Percentiles rank a stretch among this genome's conserved stretches.
These are phyloP conservation scores for Chrysanthemum seticuspe DNA, from an alignment of 129 eudicot genomes.

Conservation along the genomic window DNA sequence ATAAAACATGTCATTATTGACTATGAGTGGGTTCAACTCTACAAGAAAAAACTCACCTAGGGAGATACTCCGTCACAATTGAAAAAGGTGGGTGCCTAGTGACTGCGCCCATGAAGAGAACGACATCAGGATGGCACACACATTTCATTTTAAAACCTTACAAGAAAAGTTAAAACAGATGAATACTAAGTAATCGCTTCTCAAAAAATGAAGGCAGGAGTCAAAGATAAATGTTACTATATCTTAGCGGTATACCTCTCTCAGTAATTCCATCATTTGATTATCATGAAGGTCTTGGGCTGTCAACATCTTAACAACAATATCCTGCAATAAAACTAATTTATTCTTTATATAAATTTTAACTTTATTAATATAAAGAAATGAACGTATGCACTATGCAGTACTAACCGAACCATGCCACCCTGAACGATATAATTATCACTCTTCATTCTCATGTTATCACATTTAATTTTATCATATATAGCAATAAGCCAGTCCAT, in stretches of 20 bases:
- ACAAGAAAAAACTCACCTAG: constrained; percentile 45
- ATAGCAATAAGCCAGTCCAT: constrained; percentile 99
- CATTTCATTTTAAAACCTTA: constrained; percentile 95
- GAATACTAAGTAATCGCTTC: not conserved
- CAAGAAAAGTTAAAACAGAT: constrained; percentile 1
- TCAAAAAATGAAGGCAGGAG: not conserved
- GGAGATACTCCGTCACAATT: constrained; percentile 87
- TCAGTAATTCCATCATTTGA: constrained; percentile 75
- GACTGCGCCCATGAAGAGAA: constrained; percentile 98
- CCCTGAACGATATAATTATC: constrained; percentile 61
- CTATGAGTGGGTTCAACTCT: no score
- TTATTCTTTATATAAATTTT: not conserved
- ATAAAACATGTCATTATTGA: not conserved
- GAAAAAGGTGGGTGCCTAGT: constrained; percentile 85
- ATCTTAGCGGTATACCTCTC: constrained; percentile 59
- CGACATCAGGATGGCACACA: constrained; percentile 94
- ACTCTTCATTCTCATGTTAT: constrained; percentile 8
- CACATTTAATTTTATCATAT: not conserved
- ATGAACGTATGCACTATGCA: not conserved
- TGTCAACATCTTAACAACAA: constrained; percentile 86
- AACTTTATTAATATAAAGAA: not conserved
- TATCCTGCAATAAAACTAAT: constrained; percentile 55
- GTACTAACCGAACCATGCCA: constrained; percentile 98
- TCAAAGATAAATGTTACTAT: not conserved
- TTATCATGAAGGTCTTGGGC: constrained; percentile 86